Base-by-base conservation (phyloP, 1,139 yeast species). In the Torulaspora globosa region DNA sequence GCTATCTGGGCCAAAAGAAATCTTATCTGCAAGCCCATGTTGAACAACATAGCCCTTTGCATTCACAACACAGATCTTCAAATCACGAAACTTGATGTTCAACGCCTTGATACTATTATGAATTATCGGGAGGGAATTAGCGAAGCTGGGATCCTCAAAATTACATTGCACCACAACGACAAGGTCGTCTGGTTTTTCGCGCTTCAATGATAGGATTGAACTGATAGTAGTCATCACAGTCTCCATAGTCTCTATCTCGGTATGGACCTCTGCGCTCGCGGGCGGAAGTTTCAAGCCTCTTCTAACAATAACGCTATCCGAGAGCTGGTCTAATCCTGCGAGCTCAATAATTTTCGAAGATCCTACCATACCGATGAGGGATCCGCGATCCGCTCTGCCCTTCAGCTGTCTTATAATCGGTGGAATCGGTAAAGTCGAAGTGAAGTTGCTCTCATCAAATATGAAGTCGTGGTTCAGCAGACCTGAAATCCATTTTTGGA, bases 401-500 rank as follows among this genome's bases (percentile, higher is more conserved):
- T 38, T 41, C 16, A 31, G 9, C 34, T 31, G 34, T 29, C 41
- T 48, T 10, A 57, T 46, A 2, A 59, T 49, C 2, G 58, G 55
- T 1, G 65, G 62, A 6, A 53, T 16, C n/a, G 54, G 52, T 33
- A 62, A 43, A 1, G 62, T 63, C 1, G 66, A 60, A 2, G 65
- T 60, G 23, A 65, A 53, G 36, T 49, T 50, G 3, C 36, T 24
- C 16, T 54, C 55, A 39, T 54, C 47, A 36, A 63, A 60, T 8
- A 36, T 29, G 9, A 64, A 34, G 4, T 54, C 56, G 6, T 40
- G 44, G 41, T 64, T 54, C 10, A 62, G 46, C 9, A 65, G 41
- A 0, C 59, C 67, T 1, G 65, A 55, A 5, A 62, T 59, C 69
- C 69, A 65, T 50, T 63, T 62, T 45, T 62, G 60, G 12, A 61